Percentiles rank a stretch among this genome's conserved stretches.
These are phyloP conservation scores for Lepiota venenata DNA, from an alignment of 768 basidiomycete species.

Conservation along the genomic window DNA sequence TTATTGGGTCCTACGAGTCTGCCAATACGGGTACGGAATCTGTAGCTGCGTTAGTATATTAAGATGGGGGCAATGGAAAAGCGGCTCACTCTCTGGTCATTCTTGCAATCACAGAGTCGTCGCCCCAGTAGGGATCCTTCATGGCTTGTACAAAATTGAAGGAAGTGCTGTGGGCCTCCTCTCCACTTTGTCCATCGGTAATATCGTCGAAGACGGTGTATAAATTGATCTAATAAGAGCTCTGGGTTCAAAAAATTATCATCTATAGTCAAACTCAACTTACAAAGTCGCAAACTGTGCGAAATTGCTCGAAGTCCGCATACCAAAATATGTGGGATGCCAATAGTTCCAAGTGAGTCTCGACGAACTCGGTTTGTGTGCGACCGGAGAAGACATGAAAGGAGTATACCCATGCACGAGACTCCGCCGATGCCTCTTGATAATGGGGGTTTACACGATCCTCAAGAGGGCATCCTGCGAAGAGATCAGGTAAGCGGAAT, in stretches of 20 bases:
- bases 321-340: background rate
- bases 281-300: background rate
- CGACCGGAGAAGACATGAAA: background rate
- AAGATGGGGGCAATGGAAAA: background rate
- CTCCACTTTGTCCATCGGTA: constrained; percentile 59
- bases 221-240: constrained; percentile 40
- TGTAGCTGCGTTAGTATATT: too few relatives aligned
- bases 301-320: background rate
- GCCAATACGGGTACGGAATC: too few relatives aligned
- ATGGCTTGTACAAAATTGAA: constrained; percentile 50
- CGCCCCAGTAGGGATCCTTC: constrained; percentile 46
- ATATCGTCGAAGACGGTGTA: constrained; percentile 67
- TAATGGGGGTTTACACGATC: too few relatives aligned
- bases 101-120: constrained; percentile 48
- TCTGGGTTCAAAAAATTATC: background rate
- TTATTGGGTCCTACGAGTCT: too few relatives aligned
- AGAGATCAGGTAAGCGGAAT: too few relatives aligned
- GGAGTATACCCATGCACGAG: background rate
- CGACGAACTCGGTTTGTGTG: background rate
- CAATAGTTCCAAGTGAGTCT: background rate
- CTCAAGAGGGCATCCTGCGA: too few relatives aligned
- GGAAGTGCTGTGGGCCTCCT: constrained; percentile 50
- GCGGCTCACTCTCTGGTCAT: constrained; percentile 58
- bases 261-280: background rate
- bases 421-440: background rate